Base-by-base conservation (phyloP, 352 stramenopile species). In the Pythium pyrilobum region DNA sequence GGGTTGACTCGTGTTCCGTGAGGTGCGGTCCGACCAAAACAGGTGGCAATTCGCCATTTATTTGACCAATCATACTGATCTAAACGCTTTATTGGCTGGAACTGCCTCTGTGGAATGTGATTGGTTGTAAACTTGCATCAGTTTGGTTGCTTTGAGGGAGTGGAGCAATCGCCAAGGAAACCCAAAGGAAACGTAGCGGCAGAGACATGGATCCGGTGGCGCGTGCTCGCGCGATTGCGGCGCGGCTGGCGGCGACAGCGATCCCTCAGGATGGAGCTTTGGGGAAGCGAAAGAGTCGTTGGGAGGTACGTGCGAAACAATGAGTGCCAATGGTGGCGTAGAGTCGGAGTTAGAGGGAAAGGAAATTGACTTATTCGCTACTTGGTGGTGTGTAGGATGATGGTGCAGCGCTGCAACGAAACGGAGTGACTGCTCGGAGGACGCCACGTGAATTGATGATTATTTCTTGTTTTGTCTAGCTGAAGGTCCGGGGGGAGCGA, bases 221-320 rank as follows among this genome's bases (percentile, higher is more conserved):
- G 15, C 77, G 80, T 40, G 85, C 85, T 49, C 79, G 84, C 5
- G 85, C 83, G 56, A 95, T 95, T 59, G 85, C 85, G 4, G 85
- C 85, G 32, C 80, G 85, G 49, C 60, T 95, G 46, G 81, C 80
- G 11, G 76, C 82, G 8, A 59, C 75, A 5, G 79, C 77, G n/a
- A 84, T 92, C 39, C 82, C 82, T 0, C 71, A 72, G 24, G 81
- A 90, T 29, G 43, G 45, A 53, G 56, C 66, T 4, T 65, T 92
- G 16, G 85, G 85, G 38, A 95, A 95, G 65, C 69, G 85, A 44
- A 93, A 92, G 69, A 92, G 72, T 45, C 80, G 81, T 8, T 92
- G 82, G 77, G 82, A 92, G 74, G 84, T 89, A 43, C 62, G 80
- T 74, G 25, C 42, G 31, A 51, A 45, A 45, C 18, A 44, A 36